Conservation (phyloP, 192 early-diverging fungal genomes). For the Dimargaris verticillata region DNA sequence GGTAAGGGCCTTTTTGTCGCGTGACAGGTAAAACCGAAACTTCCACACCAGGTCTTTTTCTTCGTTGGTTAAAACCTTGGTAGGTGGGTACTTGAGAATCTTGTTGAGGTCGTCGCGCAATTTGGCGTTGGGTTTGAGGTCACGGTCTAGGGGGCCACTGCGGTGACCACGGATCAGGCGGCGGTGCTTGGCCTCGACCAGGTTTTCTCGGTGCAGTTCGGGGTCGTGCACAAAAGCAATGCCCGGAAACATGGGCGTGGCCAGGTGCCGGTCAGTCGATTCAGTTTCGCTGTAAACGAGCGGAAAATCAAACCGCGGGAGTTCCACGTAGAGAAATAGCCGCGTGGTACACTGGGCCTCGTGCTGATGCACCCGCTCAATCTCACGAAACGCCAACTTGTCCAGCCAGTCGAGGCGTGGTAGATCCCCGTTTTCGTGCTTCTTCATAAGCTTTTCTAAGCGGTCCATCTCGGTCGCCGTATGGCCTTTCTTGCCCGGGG, state of each 20-base stretch:
- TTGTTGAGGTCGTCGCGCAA: constrained; percentile 89
- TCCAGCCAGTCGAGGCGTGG: constrained; percentile 83
- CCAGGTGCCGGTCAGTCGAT: constrained; percentile 21
- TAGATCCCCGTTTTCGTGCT: constrained; percentile 80
- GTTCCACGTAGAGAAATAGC: constrained; percentile 54
- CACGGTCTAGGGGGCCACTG: constrained; percentile 76
- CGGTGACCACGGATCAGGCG: constrained; percentile 76
- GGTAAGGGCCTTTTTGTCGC: constrained; percentile 87
- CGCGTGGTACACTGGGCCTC: constrained; percentile 32
- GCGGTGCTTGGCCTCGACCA: constrained; percentile 87
- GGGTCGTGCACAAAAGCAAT: constrained; percentile 58
- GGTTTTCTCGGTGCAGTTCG: constrained; percentile 81
- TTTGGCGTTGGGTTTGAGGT: constrained; percentile 93
- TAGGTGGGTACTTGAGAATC: constrained; percentile 85
- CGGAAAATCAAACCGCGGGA: constrained; percentile 94
- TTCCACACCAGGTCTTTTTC: constrained; percentile 98
- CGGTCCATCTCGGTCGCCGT: constrained; percentile 64
- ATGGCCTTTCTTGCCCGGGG: constrained; percentile 26
- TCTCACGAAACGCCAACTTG: constrained; percentile 71
- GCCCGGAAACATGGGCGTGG: constrained; percentile 19
- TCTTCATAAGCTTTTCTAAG: constrained; percentile 66
- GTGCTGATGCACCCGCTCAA: constrained; percentile 58
- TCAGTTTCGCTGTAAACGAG: constrained; percentile 73
- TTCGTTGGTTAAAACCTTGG: constrained; percentile 58
- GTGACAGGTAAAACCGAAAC: constrained; percentile 85